phyloP scores from a whole-genome alignment of 805 yeast species.

The Candida wancherniae region DNA sequence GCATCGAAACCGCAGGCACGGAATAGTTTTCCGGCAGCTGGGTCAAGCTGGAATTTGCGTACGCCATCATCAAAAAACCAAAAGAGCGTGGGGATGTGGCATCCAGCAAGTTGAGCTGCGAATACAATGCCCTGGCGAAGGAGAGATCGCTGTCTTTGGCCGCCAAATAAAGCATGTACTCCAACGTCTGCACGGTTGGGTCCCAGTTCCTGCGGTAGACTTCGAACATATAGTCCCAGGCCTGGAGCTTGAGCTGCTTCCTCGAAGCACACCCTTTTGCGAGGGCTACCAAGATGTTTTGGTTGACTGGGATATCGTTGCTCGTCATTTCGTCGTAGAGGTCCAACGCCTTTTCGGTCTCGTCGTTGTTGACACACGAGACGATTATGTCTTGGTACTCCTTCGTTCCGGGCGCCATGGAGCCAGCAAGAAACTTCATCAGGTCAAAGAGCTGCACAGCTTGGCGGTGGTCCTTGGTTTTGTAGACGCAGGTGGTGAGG shows the following conservation, averaged over 20 bases:
- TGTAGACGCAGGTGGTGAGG: slow-evolving; percentile 55
- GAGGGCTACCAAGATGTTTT: slow-evolving; percentile 44
- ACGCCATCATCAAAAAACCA: slow-evolving; percentile 45
- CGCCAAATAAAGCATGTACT: slow-evolving; percentile 70
- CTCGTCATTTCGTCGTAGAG: slow-evolving; percentile 64
- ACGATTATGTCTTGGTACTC: slow-evolving; percentile 72
- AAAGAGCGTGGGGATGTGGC: slow-evolving; percentile 38
- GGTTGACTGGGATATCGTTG: slow-evolving; percentile 25
- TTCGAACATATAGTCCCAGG: slow-evolving; percentile 77
- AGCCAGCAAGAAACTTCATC: slow-evolving; percentile 71
- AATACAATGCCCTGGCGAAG: slow-evolving; percentile 63
- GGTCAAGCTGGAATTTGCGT: slow-evolving; percentile 33
- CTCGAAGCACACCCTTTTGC: slow-evolving; percentile 66
- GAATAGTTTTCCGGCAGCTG: slow-evolving; percentile 12
- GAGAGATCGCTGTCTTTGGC: slow-evolving; percentile 75
- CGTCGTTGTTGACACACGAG: slow-evolving; percentile 55
- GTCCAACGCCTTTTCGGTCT: slow-evolving; percentile 72
- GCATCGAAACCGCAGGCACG: slow-evolving; percentile 27
- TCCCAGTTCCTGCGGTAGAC: slow-evolving; percentile 45
- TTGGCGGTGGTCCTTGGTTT: slow-evolving; percentile 45
- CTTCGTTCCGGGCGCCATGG: slow-evolving; percentile 60
- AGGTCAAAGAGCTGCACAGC: slow-evolving; percentile 76
- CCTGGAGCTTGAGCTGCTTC: slow-evolving; percentile 43
- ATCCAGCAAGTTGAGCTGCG: slow-evolving; percentile 36
- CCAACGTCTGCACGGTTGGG: slow-evolving; percentile 48